A percentile compares a stretch with the other conserved stretches of the same genome.
These are phyloP conservation scores for Pichia sporocuriosa DNA, from an alignment of 805 yeast species.

Conservation along the genomic window DNA sequence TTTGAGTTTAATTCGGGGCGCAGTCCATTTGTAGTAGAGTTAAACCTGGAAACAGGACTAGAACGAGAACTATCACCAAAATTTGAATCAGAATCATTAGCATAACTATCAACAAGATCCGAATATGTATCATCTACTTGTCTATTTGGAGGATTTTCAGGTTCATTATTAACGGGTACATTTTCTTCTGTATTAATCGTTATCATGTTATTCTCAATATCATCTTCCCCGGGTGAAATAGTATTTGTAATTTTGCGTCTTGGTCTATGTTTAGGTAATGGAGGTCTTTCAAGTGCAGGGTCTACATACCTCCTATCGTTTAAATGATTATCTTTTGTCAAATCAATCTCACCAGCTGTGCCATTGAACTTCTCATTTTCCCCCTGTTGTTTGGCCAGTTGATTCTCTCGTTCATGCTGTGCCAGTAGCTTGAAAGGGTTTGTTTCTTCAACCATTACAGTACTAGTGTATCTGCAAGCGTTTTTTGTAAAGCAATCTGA, in stretches of 20 bases:
- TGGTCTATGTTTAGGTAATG: neutral
- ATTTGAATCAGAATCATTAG: neutral
- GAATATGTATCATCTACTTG: neutral
- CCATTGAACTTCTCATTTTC: too few species aligned
- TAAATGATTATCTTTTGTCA: too few species aligned
- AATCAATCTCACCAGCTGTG: too few species aligned
- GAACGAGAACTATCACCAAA: neutral
- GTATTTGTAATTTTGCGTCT: too few species aligned
- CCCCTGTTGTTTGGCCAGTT: neutral
- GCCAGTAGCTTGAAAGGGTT: conserved; percentile 8
- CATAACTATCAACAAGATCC: neutral
- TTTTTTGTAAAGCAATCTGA: too few species aligned
- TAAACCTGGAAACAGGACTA: too few species aligned
- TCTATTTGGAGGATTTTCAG: neutral
- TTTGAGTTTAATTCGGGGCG: too few species aligned
- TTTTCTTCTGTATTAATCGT: neutral
- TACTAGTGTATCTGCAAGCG: too few species aligned
- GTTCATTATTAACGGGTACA: neutral
- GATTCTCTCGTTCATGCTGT: conserved; percentile 1
- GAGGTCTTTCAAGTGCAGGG: too few species aligned
- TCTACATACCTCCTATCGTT: too few species aligned
- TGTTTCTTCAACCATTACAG: conserved; percentile 3
- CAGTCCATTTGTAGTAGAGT: too few species aligned
- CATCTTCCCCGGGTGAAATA: neutral
- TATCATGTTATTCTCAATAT: neutral